Base-by-base conservation (phyloP, 768 basidiomycete species). In the Leccinum subgranulosum region DNA sequence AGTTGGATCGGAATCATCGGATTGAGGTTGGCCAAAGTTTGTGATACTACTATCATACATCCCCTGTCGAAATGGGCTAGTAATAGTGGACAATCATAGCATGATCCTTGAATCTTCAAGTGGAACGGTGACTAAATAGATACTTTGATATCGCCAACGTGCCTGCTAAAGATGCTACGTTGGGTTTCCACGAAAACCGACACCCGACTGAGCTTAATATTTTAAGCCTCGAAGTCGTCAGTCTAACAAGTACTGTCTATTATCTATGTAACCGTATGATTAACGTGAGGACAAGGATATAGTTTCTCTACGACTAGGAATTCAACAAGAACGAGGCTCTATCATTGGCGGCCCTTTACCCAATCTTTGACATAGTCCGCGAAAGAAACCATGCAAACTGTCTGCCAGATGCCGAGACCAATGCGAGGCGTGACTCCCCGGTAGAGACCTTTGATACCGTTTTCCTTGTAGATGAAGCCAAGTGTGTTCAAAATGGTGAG, bases 341-440 rank as follows among this genome's bases (percentile, higher is more conserved):
- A 55, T 72, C 59, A 67, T 53, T 70, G 56, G 54, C 60, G 59
- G 23, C 73, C 77, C 67, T 85, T 84, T n/a, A 85, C 80, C 85
- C 92, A 94, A 56, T 77, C 80, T 73, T 94, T 96, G 62, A 98
- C 94, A 69, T 94, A 94, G 76, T 98, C 95, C 19, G 95, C 94
- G 62, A 98, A 88, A 21, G 92, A 94, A 64, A 98, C 96, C 96
- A 99, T 99, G 81, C 97, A 99, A 64, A 98, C 81, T 7, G 94
- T 97, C 76, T 97, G 94, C 94, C 94, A 97, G 70, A 96, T 83
- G 59, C 96, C 94, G 59, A 99, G 85, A 60, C 85, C 97, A 67
- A 99, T 92, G 58, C 97, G 92, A 58, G 97, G 97, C 0, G 94
- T 92, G 21, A 99, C 96, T 66, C 97, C 97, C 50, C 97, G 87